These are phyloP conservation scores for Lentinula sp. DNA, from an alignment of 768 basidiomycete species.

Conservation along the genomic window DNA sequence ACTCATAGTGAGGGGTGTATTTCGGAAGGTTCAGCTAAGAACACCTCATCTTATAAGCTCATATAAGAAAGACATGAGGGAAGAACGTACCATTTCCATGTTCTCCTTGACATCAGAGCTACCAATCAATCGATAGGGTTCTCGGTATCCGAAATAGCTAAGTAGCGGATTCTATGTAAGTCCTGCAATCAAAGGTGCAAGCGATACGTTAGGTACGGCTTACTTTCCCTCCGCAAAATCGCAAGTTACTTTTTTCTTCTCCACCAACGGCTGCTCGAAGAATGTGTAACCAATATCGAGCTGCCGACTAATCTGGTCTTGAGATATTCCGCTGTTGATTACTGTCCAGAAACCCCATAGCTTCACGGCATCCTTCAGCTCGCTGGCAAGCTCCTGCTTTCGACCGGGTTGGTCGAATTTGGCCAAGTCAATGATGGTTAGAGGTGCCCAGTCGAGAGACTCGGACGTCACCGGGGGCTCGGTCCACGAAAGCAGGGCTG, in stretches of 20 bases:
- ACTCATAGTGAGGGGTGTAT: conserved; percentile 19
- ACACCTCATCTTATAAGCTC: neutral
- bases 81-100: conserved; percentile 21
- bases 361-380: conserved; percentile 31
- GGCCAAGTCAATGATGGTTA: conserved; percentile 31
- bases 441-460: conserved; percentile 26
- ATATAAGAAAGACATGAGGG: neutral
- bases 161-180: neutral
- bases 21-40: conserved; percentile 28
- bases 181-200: neutral
- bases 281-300: conserved; percentile 29
- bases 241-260: conserved; percentile 23
- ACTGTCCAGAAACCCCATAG: conserved; percentile 37
- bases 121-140: conserved; percentile 25
- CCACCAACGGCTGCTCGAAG: conserved; percentile 26
- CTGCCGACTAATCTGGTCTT: conserved; percentile 29
- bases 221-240: conserved; percentile 27
- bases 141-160: conserved; percentile 29
- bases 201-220: neutral
- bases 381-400: conserved; percentile 21
- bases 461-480: conserved; percentile 16
- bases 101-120: conserved; percentile 27
- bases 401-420: conserved; percentile 24
- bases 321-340: conserved; percentile 28
- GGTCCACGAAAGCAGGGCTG: conserved; percentile 6